phyloP scores from a whole-genome alignment of 106 monocot genomes.

The Acorus calamus region DNA sequence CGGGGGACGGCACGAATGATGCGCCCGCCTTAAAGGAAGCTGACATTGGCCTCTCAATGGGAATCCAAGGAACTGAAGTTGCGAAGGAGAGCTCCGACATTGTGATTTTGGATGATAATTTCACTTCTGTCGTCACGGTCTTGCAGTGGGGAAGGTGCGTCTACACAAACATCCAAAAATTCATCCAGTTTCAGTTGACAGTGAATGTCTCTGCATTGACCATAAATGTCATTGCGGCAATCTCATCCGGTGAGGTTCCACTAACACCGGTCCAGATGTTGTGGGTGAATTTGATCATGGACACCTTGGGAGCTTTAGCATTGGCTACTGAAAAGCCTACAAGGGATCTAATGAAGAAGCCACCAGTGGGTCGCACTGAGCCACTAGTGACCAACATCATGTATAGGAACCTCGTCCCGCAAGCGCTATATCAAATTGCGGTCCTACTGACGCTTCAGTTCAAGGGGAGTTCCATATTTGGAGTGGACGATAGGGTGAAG shows the following conservation, averaged over 20 bases:
- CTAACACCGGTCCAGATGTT: slow-evolving; percentile 39
- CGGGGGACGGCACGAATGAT: slow-evolving; percentile 41
- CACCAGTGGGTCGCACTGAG: slow-evolving; percentile 31
- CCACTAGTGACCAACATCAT: slow-evolving; percentile 37
- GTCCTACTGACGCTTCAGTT: slow-evolving; percentile 32
- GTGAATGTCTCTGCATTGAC: slow-evolving; percentile 36
- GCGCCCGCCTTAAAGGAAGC: slow-evolving; percentile 43
- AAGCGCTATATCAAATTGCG: slow-evolving; percentile 25
- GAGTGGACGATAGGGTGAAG: slow-evolving; percentile 18
- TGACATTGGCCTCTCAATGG: slow-evolving; percentile 45
- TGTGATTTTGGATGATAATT: slow-evolving; percentile 40
- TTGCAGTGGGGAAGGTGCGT: slow-evolving; percentile 38
- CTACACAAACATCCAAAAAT: slow-evolving; percentile 46
- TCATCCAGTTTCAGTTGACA: slow-evolving; percentile 45
- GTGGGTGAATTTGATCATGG: slow-evolving; percentile 60
- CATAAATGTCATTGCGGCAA: slow-evolving; percentile 26
- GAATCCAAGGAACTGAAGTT: slow-evolving; percentile 42
- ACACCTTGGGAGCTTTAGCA: slow-evolving; percentile 46
- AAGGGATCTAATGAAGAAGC: slow-evolving; percentile 25
- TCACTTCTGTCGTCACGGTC: slow-evolving; percentile 29
- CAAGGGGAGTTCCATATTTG: slow-evolving; percentile 15
- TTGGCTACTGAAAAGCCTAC: slow-evolving; percentile 40
- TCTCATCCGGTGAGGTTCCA: slow-evolving; percentile 24
- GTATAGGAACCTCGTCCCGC: slow-evolving; percentile 41
- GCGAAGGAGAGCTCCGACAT: slow-evolving; percentile 46